These are phyloP conservation scores for Asclepias syriaca DNA, from an alignment of 257 asterid species.

Conservation along the genomic window DNA sequence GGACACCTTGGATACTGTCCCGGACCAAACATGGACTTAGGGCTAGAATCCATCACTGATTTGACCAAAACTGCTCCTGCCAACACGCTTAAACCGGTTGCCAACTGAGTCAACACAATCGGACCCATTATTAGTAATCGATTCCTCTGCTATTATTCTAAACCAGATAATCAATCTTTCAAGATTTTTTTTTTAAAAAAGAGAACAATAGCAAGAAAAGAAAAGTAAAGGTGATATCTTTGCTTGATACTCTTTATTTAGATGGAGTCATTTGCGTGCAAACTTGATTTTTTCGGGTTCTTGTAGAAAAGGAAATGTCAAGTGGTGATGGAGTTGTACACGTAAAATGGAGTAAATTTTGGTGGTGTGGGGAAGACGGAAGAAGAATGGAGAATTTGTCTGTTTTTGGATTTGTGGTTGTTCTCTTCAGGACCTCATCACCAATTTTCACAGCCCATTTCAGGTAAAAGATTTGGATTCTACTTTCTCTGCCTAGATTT, in stretches of 20 bases:
- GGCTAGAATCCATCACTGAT: slow-evolving; percentile 54
- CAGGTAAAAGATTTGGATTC: not conserved
- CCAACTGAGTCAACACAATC: slow-evolving; percentile 38
- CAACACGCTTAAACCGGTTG: slow-evolving; percentile 35
- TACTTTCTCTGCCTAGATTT: not conserved
- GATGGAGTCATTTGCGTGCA: not conserved
- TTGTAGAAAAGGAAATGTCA: too few species aligned
- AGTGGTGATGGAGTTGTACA: slow-evolving; percentile 25
- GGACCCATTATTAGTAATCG: slow-evolving; percentile 50
- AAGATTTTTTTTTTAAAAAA: not conserved
- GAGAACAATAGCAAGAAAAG: not conserved
- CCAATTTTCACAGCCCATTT: not conserved
- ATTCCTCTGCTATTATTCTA: slow-evolving; percentile 1
- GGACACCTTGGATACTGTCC: slow-evolving; percentile 70
- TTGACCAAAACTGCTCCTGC: slow-evolving; percentile 61
- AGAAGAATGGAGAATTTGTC: not conserved
- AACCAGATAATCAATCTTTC: not conserved
- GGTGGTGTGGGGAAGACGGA: slow-evolving; percentile 4
- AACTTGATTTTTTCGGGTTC: not conserved
- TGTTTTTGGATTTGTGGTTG: not conserved
- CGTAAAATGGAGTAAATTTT: slow-evolving; percentile 17
- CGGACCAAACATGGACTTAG: slow-evolving; percentile 43
- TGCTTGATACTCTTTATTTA: not conserved
- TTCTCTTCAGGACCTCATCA: not conserved
- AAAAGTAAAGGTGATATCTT: not conserved